These are phyloP conservation scores for Dactylonectria estremocensis DNA, from an alignment of 2,329 filamentous ascomycete genomes.

Conservation along the genomic window DNA sequence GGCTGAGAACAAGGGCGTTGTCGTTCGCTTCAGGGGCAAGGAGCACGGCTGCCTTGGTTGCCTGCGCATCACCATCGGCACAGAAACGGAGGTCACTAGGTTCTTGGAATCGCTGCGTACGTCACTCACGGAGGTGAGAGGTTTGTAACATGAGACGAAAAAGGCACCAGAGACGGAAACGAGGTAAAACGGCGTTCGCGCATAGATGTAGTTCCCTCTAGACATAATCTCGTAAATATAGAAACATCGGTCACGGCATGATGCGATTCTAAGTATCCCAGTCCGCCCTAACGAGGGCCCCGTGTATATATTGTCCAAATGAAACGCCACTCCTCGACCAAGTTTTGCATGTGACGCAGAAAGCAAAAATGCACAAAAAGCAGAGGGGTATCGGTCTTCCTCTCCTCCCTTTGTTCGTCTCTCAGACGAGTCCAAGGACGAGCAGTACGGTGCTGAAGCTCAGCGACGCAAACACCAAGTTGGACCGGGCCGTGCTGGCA, in stretches of 20 bases:
- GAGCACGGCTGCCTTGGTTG: slow-evolving; percentile 92
- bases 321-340: slow-evolving; percentile 37
- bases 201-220: slow-evolving; percentile 41
- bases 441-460: slow-evolving; percentile 41
- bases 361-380: slow-evolving; percentile 30
- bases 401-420: neutral
- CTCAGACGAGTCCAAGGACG: slow-evolving; percentile 37
- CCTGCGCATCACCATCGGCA: slow-evolving; percentile 92
- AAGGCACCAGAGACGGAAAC: slow-evolving; percentile 14
- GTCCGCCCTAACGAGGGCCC: slow-evolving; percentile 20
- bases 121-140: slow-evolving; percentile 63
- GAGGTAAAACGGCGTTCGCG: slow-evolving; percentile 40
- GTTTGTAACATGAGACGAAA: slow-evolving; percentile 26
- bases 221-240: slow-evolving; percentile 48
- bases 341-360: slow-evolving; percentile 39
- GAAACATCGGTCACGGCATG: slow-evolving; percentile 38
- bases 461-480: slow-evolving; percentile 40
- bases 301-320: slow-evolving; percentile 22
- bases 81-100: slow-evolving; percentile 85
- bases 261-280: slow-evolving; percentile 36
- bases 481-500: slow-evolving; percentile 32
- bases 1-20: slow-evolving; percentile 89
- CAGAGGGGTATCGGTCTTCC: slow-evolving; percentile 17
- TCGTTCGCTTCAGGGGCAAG: slow-evolving; percentile 94
- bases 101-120: slow-evolving; percentile 79